Evolutionary conservation across 495 filamentous ascomycete species (phyloP).

Genomic region (Evernia prunastri): DNA sequence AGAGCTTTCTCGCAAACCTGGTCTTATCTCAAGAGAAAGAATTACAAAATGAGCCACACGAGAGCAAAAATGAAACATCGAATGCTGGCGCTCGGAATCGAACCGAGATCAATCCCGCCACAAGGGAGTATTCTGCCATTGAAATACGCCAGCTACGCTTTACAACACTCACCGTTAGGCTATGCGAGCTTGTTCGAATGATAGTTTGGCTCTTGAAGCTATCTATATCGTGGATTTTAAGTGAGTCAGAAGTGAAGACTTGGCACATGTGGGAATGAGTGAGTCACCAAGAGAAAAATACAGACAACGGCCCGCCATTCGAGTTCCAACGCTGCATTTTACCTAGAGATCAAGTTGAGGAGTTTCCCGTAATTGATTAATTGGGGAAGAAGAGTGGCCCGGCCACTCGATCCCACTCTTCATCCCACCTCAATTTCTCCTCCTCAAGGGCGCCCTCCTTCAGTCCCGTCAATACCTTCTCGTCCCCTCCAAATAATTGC

Average conservation of each 20-base stretch:
- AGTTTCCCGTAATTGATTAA: neutral
- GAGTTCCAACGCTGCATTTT: neutral
- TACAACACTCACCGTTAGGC: neutral
- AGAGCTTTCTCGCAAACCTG: no score
- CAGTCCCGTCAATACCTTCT: slow-evolving; percentile 52
- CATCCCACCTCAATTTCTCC: slow-evolving; percentile 77
- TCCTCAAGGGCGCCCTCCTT: slow-evolving; percentile 70
- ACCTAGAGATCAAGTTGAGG: neutral
- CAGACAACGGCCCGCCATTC: neutral
- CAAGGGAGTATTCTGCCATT: slow-evolving; percentile 6
- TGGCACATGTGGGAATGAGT: neutral
- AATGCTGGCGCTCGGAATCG: neutral
- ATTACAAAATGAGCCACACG: no score
- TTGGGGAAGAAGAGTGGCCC: slow-evolving; percentile 50
- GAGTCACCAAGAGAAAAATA: neutral
- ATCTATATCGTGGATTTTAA: neutral
- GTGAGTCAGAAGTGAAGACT: neutral
- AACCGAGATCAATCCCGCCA: slow-evolving; percentile 5
- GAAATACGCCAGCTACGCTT: neutral
- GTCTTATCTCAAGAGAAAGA: no score
- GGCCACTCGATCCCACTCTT: slow-evolving; percentile 82
- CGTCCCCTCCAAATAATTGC: slow-evolving; percentile 52
- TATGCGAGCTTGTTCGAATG: neutral
- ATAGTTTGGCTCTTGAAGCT: neutral
- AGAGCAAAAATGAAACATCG: no score